These are phyloP conservation scores for Metschnikowia peoriensis DNA, from an alignment of 805 yeast genomes.

Conservation along the genomic window DNA sequence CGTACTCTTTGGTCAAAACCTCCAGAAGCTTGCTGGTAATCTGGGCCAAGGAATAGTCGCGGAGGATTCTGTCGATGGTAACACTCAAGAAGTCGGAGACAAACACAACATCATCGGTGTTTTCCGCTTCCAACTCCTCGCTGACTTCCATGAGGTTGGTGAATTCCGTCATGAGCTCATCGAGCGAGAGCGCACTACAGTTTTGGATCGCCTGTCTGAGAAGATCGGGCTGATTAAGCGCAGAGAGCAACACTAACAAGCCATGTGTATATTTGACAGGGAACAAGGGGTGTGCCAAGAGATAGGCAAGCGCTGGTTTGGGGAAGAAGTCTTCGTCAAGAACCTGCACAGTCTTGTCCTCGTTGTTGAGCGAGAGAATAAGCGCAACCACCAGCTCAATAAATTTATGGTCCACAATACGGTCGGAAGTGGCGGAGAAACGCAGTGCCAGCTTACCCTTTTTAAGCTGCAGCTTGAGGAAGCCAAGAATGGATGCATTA, in stretches of 20 bases:
- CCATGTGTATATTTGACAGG: conserved; percentile 59
- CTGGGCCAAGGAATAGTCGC: conserved; percentile 59
- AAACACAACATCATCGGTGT: conserved; percentile 13
- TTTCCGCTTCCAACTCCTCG: conserved; percentile 14
- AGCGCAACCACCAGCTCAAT: conserved; percentile 45
- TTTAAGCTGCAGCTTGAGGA: conserved; percentile 11
- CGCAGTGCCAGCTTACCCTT: conserved; percentile 5
- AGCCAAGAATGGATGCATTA: conserved; percentile 27
- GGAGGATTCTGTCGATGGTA: conserved; percentile 56
- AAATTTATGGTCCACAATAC: conserved; percentile 59
- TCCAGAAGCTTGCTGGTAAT: conserved; percentile 50
- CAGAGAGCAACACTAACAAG: conserved; percentile 49
- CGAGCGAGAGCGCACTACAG: conserved; percentile 64
- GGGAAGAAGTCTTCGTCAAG: conserved; percentile 41
- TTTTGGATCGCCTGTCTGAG: conserved; percentile 81
- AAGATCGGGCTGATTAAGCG: conserved; percentile 52
- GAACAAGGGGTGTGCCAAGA: conserved; percentile 84
- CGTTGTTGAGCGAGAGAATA: conserved; percentile 30
- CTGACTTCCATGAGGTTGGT: conserved; percentile 33
- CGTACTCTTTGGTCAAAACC: conserved; percentile 27
- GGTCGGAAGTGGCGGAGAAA: conserved; percentile 56
- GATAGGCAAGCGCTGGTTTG: conserved; percentile 61
- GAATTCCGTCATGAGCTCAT: conserved; percentile 63
- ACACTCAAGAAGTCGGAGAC: conserved; percentile 15
- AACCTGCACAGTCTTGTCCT: conserved; percentile 23